A percentile compares a stretch with the other conserved stretches of the same genome.
phyloP scores from a whole-genome alignment of 1,284 basidiomycete genomes.

The Heterobasidion occidentale region DNA sequence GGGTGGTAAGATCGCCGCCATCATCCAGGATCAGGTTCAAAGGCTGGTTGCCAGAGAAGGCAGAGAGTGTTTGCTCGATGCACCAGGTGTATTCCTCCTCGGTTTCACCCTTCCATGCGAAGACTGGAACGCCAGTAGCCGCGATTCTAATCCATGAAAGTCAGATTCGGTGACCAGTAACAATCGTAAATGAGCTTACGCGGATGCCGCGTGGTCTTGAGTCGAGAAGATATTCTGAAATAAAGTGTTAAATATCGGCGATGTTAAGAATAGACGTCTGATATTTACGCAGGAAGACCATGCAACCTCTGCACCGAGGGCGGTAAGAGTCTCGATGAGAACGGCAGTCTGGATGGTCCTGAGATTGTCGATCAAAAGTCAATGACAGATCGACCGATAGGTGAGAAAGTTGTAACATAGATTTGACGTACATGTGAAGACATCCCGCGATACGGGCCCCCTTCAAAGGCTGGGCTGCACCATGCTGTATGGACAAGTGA shows the following conservation, averaged over 20 bases:
- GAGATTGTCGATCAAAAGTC: not conserved
- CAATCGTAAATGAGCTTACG: slow-evolving; percentile 42
- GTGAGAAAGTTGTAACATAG: not conserved
- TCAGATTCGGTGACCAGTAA: not conserved
- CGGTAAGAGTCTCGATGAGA: slow-evolving; percentile 92
- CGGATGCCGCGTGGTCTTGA: slow-evolving; percentile 97
- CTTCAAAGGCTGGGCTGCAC: slow-evolving; percentile 78
- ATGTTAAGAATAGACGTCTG: not conserved
- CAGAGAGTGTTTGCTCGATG: slow-evolving; percentile 91
- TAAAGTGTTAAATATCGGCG: slow-evolving; percentile 2
- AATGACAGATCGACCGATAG: not conserved
- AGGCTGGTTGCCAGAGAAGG: slow-evolving; percentile 72
- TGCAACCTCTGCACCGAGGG: slow-evolving; percentile 94
- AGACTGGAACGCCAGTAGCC: slow-evolving; percentile 96
- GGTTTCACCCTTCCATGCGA: slow-evolving; percentile 99
- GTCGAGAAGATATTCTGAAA: slow-evolving; percentile 97
- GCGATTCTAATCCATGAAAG: slow-evolving; percentile 54
- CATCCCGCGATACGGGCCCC: slow-evolving; percentile 97
- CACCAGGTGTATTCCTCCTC: slow-evolving; percentile 99
- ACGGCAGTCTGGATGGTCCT: slow-evolving; percentile 96
- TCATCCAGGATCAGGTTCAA: slow-evolving; percentile 99
- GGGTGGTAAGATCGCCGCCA: slow-evolving; percentile 92
- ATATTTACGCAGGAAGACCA: slow-evolving; percentile 93
- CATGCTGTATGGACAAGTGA: slow-evolving; percentile 49
- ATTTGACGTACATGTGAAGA: slow-evolving; percentile 76